phyloP scores from a whole-genome alignment of 768 basidiomycete genomes.

The Tylopilus intermedius region DNA sequence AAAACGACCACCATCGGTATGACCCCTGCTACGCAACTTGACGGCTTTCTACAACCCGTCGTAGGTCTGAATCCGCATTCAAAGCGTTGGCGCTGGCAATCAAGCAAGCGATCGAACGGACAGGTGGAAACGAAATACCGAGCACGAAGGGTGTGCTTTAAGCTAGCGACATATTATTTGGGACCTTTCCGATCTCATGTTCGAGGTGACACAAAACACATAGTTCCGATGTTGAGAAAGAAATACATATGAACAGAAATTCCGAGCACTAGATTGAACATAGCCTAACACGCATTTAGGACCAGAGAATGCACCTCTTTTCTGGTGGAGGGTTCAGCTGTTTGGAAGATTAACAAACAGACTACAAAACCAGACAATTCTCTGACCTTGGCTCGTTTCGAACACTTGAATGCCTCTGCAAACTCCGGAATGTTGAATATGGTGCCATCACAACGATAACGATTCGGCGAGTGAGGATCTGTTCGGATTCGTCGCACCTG shows the following conservation, averaged over 20 bases:
- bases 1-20: slow-evolving; percentile 97
- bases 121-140: slow-evolving; percentile 86
- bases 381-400: slow-evolving; percentile 66
- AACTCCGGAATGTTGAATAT: slow-evolving; percentile 85
- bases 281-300: slow-evolving; percentile 23
- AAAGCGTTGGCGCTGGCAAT: slow-evolving; percentile 96
- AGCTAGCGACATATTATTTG: not conserved
- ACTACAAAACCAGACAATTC: not conserved
- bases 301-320: slow-evolving; percentile 81
- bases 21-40: slow-evolving; percentile 17
- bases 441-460: slow-evolving; percentile 81
- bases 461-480: slow-evolving; percentile 83
- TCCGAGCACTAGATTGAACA: slow-evolving; percentile 2
- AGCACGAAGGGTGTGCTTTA: slow-evolving; percentile 94
- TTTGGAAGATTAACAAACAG: slow-evolving; percentile 2
- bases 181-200: not conserved
- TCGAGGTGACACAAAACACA: not conserved
- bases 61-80: slow-evolving; percentile 94
- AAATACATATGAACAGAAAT: slow-evolving; percentile 17
- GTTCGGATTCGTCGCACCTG: slow-evolving; percentile 76
- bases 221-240: not conserved
- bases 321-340: slow-evolving; percentile 82
- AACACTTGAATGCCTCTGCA: slow-evolving; percentile 81
- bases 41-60: not conserved
- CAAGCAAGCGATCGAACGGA: slow-evolving; percentile 86